Base-by-base conservation (phyloP, 176 grass and related monocot genomes). In the Thinopyrum elongatum region DNA sequence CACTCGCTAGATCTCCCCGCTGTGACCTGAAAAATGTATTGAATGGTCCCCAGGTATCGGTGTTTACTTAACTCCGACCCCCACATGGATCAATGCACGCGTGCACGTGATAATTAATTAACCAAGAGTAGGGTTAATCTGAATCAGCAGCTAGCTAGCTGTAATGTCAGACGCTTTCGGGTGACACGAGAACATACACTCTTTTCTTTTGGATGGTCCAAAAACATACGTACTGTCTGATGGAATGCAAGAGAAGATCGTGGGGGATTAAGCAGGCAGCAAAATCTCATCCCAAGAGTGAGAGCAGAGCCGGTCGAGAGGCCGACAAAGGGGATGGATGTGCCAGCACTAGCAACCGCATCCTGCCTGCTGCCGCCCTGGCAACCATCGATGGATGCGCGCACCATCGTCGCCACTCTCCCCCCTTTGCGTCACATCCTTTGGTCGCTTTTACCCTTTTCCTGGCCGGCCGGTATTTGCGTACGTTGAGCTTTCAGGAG, bases 251-350 rank as follows among this genome's bases (percentile, higher is more conserved):
- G 58, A 21, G 7, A 59, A 7, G 72, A 74, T 69, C 0, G 23
- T 46, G 53, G 26, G 41, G 27, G 62, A 53, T 23, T 33, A 23
- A 19, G 36, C 61, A 80, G 78, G 78, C 78, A 81, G 1, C 79
- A 81, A 81, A 68, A 81, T 81, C 79, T 81, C 16, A 81, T 81
- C 79, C 3, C 2, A 3, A 11, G 10, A 42, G 35, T 49, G 62
- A 16, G 59, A 49, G 16, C 25, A 3, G 28, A 72, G 76, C 11
- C 44, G 36, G 55, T 61, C 60, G 73, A 78, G 74, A 78, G 74
- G 74, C 87, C 82, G 87, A 89, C 87, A 89, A 66, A 21, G 15
- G 14, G 49, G 51, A 53, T 61, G 81, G 82, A 85, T 85, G 76
- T 85, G 82, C 66, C 82, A 80, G 42, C 82, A 89, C 81, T 83